Conservation (phyloP, 1,284 basidiomycete genomes). For the Vanrija sp. region DNA sequence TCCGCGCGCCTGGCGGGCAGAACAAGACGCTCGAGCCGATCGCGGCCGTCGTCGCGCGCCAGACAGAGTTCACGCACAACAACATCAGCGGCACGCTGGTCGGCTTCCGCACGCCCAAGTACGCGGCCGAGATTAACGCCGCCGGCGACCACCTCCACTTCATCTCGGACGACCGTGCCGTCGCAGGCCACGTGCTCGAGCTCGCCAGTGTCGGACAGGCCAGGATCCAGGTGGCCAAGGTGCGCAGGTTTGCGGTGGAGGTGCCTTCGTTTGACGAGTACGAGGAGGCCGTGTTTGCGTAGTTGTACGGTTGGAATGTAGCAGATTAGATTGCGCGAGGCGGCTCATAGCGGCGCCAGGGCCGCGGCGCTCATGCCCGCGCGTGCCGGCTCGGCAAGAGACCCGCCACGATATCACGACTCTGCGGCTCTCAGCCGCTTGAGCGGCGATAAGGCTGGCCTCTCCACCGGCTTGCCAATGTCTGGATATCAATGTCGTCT, state of each 20-base stretch:
- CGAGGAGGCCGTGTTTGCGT: not conserved
- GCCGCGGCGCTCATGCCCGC: too few species aligned
- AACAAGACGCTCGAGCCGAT: not conserved
- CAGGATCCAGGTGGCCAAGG: not conserved
- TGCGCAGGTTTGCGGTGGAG: not conserved
- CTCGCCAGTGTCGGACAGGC: slow-evolving; percentile 1
- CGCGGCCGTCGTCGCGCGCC: slow-evolving; percentile 2
- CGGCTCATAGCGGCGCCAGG: too few species aligned
- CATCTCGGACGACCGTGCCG: slow-evolving; percentile 3
- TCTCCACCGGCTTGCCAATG: too few species aligned
- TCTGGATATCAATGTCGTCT: too few species aligned
- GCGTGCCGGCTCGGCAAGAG: too few species aligned
- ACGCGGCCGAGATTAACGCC: slow-evolving; percentile 8
- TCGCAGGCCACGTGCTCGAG: slow-evolving; percentile 8
- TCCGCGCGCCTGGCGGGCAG: slow-evolving; percentile 8
- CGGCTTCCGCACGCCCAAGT: slow-evolving; percentile 11
- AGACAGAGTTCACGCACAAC: slow-evolving; percentile 3
- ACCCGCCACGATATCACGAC: too few species aligned
- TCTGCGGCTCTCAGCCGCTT: too few species aligned
- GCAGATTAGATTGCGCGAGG: too few species aligned
- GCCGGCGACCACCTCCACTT: slow-evolving; percentile 14
- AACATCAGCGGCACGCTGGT: slow-evolving; percentile 7
- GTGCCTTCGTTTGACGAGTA: slow-evolving; percentile 5
- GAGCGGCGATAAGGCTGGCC: too few species aligned
- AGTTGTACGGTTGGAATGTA: not conserved